A percentile compares a stretch with the other conserved stretches of the same genome.
phyloP scores from a whole-genome alignment of 306 rosid species.

The Hippophae gyantsensis region DNA sequence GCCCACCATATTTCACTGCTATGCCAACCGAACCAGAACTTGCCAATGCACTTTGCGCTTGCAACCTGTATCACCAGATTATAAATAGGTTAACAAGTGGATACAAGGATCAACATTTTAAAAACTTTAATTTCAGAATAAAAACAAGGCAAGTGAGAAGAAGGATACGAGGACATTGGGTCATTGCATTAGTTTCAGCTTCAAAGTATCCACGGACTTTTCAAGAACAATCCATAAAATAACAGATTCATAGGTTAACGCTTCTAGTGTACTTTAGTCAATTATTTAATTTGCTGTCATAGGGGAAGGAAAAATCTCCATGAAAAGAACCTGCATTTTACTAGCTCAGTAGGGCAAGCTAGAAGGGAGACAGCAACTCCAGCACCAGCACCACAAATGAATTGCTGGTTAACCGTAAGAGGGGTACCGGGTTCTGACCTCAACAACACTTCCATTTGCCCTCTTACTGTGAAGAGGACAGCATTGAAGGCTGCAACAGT shows the following conservation, averaged over 20 bases:
- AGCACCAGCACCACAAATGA: constrained; percentile 76
- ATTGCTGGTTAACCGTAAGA: constrained; percentile 58
- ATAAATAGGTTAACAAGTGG: background rate
- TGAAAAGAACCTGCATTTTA: constrained; percentile 68
- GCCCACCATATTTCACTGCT: constrained; percentile 70
- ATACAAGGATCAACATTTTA: background rate
- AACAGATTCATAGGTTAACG: too few relatives aligned
- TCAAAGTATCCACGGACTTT: too few relatives aligned
- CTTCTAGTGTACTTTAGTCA: too few relatives aligned
- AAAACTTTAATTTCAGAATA: too few relatives aligned
- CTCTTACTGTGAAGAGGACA: constrained; percentile 71
- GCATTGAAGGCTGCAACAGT: constrained; percentile 89
- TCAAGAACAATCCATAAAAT: too few relatives aligned
- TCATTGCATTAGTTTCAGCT: too few relatives aligned
- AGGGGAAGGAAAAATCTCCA: background rate
- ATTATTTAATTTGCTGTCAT: background rate
- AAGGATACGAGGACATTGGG: too few relatives aligned
- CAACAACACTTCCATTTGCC: constrained; percentile 63
- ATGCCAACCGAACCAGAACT: background rate
- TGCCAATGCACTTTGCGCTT: constrained; percentile 67
- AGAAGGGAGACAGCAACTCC: constrained; percentile 83
- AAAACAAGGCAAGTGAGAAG: too few relatives aligned
- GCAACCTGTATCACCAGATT: constrained; percentile 37
- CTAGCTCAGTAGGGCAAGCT: constrained; percentile 80
- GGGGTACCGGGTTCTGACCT: constrained; percentile 64